Evolutionary conservation across 306 rosid genomes (phyloP).

Genomic region (Castanopsis chinensis): DNA sequence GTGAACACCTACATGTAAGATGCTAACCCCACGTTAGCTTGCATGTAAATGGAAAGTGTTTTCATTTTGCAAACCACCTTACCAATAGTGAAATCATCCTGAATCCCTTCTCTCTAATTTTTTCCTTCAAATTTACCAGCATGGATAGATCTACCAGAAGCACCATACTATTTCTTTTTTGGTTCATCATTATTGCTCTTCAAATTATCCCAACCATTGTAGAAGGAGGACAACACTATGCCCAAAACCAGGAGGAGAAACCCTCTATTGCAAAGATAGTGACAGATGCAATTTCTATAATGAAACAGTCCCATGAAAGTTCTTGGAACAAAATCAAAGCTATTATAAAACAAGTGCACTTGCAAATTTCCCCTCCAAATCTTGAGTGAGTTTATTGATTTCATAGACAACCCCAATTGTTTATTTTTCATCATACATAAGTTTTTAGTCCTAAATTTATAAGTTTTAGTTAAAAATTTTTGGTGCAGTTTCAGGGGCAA

Average conservation of each 20-base stretch:
- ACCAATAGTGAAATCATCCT: slow-evolving; percentile 6
- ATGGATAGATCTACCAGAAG: slow-evolving; percentile 52
- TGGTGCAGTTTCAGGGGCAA: slow-evolving; percentile 43
- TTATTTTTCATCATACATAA: background rate
- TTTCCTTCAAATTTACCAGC: background rate
- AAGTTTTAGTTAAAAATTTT: background rate
- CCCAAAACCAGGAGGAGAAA: slow-evolving; percentile 27
- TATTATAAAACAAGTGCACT: slow-evolving; percentile 41
- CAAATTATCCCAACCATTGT: slow-evolving; percentile 36
- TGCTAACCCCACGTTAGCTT: slow-evolving; percentile 32
- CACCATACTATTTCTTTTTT: slow-evolving; percentile 33
- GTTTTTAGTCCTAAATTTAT: background rate
- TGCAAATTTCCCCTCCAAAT: slow-evolving; percentile 53
- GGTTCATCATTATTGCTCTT: slow-evolving; percentile 27
- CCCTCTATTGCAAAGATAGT: slow-evolving; percentile 33
- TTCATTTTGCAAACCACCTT: background rate
- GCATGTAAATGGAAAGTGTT: slow-evolving; percentile 22
- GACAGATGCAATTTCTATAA: slow-evolving; percentile 34
- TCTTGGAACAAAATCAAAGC: slow-evolving; percentile 52
- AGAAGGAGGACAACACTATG: slow-evolving; percentile 31
- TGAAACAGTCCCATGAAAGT: slow-evolving; percentile 49
- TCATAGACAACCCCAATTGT: background rate
- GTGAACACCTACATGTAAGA: slow-evolving; percentile 41
- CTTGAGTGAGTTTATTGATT: slow-evolving; percentile 43
- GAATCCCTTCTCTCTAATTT: background rate